Percentiles rank a stretch among this genome's conserved stretches.
These are phyloP conservation scores for Lasiosphaeriaceae sp. DNA, from an alignment of 495 filamentous ascomycete genomes.

Conservation along the genomic window DNA sequence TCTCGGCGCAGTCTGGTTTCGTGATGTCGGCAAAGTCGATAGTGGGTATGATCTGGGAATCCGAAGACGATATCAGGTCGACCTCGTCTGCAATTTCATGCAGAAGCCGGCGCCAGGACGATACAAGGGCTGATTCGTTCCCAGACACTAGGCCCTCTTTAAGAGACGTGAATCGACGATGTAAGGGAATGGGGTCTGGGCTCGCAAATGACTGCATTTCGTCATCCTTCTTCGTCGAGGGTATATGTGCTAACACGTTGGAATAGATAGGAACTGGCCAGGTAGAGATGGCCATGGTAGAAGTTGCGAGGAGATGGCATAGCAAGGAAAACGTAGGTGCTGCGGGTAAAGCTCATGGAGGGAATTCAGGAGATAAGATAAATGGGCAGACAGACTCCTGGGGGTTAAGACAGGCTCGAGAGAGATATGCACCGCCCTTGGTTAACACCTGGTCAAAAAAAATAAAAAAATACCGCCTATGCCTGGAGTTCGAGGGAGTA, in stretches of 20 bases:
- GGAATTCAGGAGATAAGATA: not conserved
- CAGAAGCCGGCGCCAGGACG: conserved; percentile 69
- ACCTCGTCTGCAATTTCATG: conserved; percentile 50
- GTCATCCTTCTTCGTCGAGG: conserved; percentile 4
- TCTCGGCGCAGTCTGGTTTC: conserved; percentile 39
- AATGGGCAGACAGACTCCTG: not conserved
- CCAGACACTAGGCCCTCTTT: conserved; percentile 61
- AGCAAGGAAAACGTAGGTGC: not conserved
- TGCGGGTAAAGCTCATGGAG: not conserved
- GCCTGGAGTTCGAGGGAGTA: no score
- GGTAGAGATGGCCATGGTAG: conserved; percentile 19
- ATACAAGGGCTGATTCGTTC: conserved; percentile 40
- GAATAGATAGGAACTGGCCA: conserved; percentile 13
- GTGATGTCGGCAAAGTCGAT: conserved; percentile 58
- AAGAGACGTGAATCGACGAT: conserved; percentile 64
- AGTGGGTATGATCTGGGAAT: conserved; percentile 51
- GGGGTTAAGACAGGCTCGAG: no score
- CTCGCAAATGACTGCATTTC: conserved; percentile 13
- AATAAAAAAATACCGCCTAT: no score
- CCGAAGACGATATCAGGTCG: conserved; percentile 37
- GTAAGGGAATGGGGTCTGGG: conserved; percentile 51
- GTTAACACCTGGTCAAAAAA: no score
- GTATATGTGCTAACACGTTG: not conserved
- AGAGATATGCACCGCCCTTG: no score
- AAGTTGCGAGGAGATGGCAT: conserved; percentile 3